Base-by-base conservation (phyloP, 2,329 filamentous ascomycete genomes). In the Xylariaceae sp. region DNA sequence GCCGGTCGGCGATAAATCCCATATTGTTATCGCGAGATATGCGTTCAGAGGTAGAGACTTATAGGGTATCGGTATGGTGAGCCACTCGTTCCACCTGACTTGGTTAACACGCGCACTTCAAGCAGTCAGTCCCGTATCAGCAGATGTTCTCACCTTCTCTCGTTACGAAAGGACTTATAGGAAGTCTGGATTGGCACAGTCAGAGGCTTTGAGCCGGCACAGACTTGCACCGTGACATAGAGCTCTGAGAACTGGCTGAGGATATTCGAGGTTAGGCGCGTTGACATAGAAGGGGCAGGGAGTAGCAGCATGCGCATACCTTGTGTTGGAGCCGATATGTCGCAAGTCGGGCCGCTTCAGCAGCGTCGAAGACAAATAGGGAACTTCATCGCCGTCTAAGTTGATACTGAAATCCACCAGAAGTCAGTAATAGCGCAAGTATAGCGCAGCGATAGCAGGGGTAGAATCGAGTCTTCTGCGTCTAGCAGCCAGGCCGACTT, bases 141-240 rank as follows among this genome's bases (percentile, higher is more conserved):
- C 72, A 55, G 66, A 35, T 9, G n/a, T 41, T 13, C 55, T 55
- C 49, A 64, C 80, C 79, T 84, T 76, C 86, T 77, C 69, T 88
- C 85, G 41, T 82, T 83, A 71, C 92, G 91, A 72, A 99, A 97
- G 6, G 90, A 78, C 71, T 92, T 96, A 76, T 97, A 97, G 23
- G 91, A 84, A 2, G 94, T 99, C 73, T 97, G 93, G 9, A 95
- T 83, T 0, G 92, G 89, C 1, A 97, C 90, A 0, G 92, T 95
- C 66, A 99, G 78, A 41, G 93, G 92, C 73, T 99, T 99, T 34
- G 92, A 97, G 69, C 95, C 92, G 10, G 92, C 90, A 88, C 93
- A 99, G 69, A 97, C 83, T 74, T 97, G 94, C 7, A 88, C 89
- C 0, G 92, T 97, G 53, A 96, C 87, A 71, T 93, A 97, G 52